These are phyloP conservation scores for Agarophyton chilense DNA, from an alignment of 23 red algal species.

Conservation along the genomic window DNA sequence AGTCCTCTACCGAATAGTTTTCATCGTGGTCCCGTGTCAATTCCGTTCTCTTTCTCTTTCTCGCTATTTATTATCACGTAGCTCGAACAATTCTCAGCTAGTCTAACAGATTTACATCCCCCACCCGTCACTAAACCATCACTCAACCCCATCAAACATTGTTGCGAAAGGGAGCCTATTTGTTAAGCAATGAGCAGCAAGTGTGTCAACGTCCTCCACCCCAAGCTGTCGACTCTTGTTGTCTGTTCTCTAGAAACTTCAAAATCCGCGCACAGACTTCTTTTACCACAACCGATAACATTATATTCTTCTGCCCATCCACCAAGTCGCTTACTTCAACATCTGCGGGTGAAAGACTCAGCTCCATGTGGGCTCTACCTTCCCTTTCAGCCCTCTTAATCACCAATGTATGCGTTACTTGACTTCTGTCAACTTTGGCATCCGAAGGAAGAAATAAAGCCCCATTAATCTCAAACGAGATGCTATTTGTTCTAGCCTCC, in stretches of 20 bases:
- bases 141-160: not conserved
- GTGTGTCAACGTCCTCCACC: not conserved
- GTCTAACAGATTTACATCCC: not conserved
- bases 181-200: not conserved
- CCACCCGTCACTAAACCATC: not conserved
- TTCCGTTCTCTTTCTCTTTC: not conserved
- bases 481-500: constrained; percentile 14
- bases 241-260: not conserved
- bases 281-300: not conserved
- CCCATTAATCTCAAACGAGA: constrained; percentile 33
- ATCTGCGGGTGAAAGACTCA: not conserved
- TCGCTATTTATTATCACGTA: not conserved
- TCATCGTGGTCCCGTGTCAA: not conserved
- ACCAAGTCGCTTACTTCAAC: constrained; percentile 11
- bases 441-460: constrained; percentile 1
- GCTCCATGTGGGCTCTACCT: not conserved
- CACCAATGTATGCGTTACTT: constrained; percentile 3
- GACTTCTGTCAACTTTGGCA: not conserved
- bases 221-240: not conserved
- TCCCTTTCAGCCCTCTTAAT: not conserved
- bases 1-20: not conserved
- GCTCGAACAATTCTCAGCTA: not conserved
- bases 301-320: not conserved
- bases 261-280: constrained; percentile 12
- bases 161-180: not conserved